Conservation (phyloP, 225 moss, liverwort and hornwort genomes). For the Pleurozium schreberi region DNA sequence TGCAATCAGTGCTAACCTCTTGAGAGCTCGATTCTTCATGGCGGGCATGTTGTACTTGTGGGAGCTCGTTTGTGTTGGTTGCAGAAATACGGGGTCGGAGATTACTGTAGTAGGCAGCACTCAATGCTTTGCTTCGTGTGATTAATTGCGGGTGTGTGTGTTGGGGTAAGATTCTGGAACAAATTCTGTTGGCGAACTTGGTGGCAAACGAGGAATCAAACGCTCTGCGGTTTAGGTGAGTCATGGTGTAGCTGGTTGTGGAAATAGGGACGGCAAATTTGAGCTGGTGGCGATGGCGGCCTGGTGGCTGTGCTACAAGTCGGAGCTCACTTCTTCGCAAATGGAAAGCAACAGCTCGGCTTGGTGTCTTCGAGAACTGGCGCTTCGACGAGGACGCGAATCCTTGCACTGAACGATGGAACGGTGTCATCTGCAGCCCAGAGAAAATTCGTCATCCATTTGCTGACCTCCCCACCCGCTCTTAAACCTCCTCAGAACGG, state of each 20-base stretch:
- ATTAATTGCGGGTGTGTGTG: not conserved
- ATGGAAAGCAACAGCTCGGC: not conserved
- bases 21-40: too few species aligned
- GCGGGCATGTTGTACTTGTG: not conserved
- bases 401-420: slow-evolving; percentile 8
- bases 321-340: not conserved
- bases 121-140: not conserved
- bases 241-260: not conserved
- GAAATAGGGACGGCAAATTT: not conserved
- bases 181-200: too few species aligned
- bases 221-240: not conserved
- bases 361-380: not conserved
- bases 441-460: not conserved
- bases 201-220: not conserved
- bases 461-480: too few species aligned
- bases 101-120: too few species aligned
- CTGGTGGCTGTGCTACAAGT: not conserved
- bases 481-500: too few species aligned
- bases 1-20: not conserved
- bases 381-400: not conserved
- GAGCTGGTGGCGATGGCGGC: not conserved
- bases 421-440: slow-evolving; percentile 2
- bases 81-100: not conserved
- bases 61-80: not conserved
- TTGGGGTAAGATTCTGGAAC: not conserved